phyloP scores from a whole-genome alignment of 2,329 filamentous ascomycete species.

The Aureobasidium sp. region DNA sequence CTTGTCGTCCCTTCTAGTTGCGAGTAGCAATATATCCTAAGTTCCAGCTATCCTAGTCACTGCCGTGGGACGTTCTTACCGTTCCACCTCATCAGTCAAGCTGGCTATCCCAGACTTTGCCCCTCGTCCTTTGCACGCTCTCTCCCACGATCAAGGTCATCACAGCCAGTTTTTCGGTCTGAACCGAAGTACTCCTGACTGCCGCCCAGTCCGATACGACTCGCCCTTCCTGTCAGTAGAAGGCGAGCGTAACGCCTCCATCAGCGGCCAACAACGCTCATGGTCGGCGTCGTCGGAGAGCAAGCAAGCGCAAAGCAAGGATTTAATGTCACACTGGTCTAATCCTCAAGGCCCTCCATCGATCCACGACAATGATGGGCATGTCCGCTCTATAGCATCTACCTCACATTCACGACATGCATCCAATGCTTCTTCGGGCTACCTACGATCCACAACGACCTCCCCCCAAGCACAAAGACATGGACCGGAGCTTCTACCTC shows the following conservation, averaged over 20 bases:
- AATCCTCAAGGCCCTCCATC: conserved; percentile 22
- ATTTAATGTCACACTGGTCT: conserved; percentile 30
- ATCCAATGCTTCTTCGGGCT: conserved; percentile 1
- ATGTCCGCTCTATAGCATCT: not conserved
- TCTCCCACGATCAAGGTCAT: conserved; percentile 15
- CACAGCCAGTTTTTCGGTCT: conserved; percentile 6
- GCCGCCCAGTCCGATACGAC: conserved; percentile 14
- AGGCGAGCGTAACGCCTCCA: conserved; percentile 6
- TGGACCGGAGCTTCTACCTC: not conserved
- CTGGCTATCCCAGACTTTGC: conserved; percentile 20
- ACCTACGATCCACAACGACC: not conserved
- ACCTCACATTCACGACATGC: conserved; percentile 8
- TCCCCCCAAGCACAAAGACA: not conserved
- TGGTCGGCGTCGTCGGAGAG: conserved; percentile 25
- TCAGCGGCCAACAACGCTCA: conserved; percentile 22
- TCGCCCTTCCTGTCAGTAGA: conserved; percentile 16
- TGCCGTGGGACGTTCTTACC: conserved; percentile 8
- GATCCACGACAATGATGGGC: conserved; percentile 17
- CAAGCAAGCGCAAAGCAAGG: conserved; percentile 24
- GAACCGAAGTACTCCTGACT: not conserved
- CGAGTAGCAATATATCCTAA: not conserved
- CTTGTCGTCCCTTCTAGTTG: not conserved
- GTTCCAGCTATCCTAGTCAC: not conserved
- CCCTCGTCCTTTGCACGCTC: conserved; percentile 16
- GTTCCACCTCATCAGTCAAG: conserved; percentile 17